A percentile compares a stretch with the other conserved stretches of the same genome.
These are phyloP conservation scores for Paspalum notatum DNA, from an alignment of 176 grass and related monocot genomes.

Conservation along the genomic window DNA sequence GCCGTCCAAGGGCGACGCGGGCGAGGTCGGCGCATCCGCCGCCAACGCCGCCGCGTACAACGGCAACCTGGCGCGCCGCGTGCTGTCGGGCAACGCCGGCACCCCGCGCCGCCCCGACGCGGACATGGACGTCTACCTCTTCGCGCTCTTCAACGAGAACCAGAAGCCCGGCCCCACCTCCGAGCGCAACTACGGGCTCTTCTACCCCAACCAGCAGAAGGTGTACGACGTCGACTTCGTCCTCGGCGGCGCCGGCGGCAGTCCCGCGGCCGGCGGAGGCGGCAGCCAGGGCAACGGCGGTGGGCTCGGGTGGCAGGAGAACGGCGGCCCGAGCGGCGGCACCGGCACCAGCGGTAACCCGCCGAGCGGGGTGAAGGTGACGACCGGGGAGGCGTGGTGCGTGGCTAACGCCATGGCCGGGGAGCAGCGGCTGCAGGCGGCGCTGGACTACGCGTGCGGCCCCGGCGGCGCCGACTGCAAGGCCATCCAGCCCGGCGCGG, in stretches of 20 bases:
- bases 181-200: conserved; percentile 88
- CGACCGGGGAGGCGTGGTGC: conserved; percentile 74
- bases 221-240: conserved; percentile 88
- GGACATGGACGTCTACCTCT: conserved; percentile 85
- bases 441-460: conserved; percentile 88
- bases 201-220: conserved; percentile 89
- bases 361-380: conserved; percentile 45
- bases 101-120: conserved; percentile 78
- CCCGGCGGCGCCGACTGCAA: conserved; percentile 80
- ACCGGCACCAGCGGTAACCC: neutral
- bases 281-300: conserved; percentile 13
- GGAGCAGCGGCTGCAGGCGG: conserved; percentile 56
- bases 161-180: conserved; percentile 89
- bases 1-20: conserved; percentile 86
- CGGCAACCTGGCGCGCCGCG: conserved; percentile 74
- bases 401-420: conserved; percentile 71
- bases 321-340: conserved; percentile 29
- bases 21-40: conserved; percentile 50
- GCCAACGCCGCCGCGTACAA: conserved; percentile 89
- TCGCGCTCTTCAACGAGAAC: conserved; percentile 99
- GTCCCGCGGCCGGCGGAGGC: neutral
- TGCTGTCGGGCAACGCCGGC: conserved; percentile 78
- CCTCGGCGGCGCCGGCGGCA: conserved; percentile 42
- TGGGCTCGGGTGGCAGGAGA: conserved; percentile 59
- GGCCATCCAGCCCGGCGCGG: conserved; percentile 75